Conservation (phyloP, 2,329 filamentous ascomycete genomes). For the Pestalotiopsis sp. region DNA sequence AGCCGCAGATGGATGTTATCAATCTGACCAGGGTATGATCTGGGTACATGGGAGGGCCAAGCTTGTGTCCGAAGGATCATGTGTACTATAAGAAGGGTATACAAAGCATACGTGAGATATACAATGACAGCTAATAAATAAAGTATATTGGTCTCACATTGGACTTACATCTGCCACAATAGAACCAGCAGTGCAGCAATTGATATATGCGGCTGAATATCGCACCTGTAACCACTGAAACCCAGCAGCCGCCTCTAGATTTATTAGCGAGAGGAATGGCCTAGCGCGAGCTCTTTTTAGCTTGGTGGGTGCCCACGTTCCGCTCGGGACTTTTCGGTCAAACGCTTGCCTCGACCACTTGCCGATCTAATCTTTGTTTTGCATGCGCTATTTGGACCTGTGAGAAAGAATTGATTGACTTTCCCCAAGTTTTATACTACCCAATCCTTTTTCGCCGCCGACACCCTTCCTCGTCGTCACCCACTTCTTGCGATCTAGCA, state of each 20-base stretch:
- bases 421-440: not conserved
- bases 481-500: not conserved
- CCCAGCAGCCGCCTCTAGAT: not conserved
- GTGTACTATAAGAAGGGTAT: not conserved
- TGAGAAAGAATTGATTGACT: slow-evolving; percentile 7
- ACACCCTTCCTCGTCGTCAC: not conserved
- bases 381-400: slow-evolving; percentile 18
- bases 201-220: not conserved
- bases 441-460: not conserved
- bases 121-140: not conserved
- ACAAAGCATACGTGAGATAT: no score
- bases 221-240: not conserved
- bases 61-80: not conserved
- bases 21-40: not conserved
- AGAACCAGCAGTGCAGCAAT: no score
- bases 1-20: not conserved
- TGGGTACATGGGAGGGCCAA: not conserved
- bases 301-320: not conserved
- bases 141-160: not conserved
- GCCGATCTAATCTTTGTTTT: slow-evolving; percentile 17
- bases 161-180: no score
- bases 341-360: slow-evolving; percentile 5
- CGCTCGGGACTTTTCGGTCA: not conserved
- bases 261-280: not conserved
- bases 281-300: not conserved